These are phyloP conservation scores for Starmerella gropengiesseri DNA, from an alignment of 805 yeast species.

Conservation along the genomic window DNA sequence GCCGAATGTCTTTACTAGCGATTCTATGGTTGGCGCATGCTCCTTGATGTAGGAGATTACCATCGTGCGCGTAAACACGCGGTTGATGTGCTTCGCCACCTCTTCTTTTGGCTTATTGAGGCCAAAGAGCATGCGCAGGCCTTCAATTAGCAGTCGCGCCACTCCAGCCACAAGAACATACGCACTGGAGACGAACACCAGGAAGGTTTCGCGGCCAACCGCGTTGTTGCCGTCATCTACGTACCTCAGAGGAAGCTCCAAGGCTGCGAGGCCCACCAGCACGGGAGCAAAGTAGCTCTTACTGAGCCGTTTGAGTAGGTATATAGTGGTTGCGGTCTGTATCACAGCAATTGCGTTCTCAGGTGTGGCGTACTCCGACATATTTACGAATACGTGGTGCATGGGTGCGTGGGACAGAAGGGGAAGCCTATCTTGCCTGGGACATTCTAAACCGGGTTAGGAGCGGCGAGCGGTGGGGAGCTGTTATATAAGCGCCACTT, in stretches of 20 bases:
- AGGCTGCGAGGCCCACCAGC: background rate
- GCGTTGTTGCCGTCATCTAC: constrained; percentile 1
- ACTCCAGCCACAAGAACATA: background rate
- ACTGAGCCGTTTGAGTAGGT: background rate
- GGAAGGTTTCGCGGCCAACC: constrained; percentile 1
- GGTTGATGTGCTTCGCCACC: no score
- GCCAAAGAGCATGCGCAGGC: no score
- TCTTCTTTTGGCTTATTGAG: no score
- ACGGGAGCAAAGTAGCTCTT: background rate
- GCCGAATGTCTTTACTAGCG: background rate
- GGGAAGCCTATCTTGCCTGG: no score
- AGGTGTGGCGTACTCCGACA: background rate
- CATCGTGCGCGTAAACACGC: background rate
- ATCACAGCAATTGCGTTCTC: background rate
- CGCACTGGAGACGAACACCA: background rate
- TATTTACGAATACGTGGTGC: background rate
- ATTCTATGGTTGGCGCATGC: background rate
- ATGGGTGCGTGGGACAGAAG: background rate
- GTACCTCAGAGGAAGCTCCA: background rate
- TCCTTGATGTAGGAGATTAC: background rate
- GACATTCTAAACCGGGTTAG: no score
- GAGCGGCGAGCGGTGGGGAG: no score
- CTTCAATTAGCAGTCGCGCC: background rate
- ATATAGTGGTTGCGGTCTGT: background rate
- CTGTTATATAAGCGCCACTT: no score